Conservation (phyloP, 257 asterid genomes). For the Plantago elongata region DNA sequence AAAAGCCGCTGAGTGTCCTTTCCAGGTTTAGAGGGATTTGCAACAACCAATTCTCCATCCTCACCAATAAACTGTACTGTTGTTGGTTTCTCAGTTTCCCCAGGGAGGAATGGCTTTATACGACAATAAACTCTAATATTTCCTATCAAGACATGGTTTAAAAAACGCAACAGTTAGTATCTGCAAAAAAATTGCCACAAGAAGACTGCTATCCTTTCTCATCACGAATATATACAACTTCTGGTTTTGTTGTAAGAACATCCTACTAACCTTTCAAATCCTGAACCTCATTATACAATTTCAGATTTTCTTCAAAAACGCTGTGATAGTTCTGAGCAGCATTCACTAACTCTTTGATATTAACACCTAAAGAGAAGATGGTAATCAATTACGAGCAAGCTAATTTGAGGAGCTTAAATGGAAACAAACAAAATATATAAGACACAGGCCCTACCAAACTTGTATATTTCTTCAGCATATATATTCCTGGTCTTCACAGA, state of each 20-base stretch:
- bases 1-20: conserved; percentile 81
- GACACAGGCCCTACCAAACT: conserved; percentile 53
- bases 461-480: conserved; percentile 56
- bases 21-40: conserved; percentile 80
- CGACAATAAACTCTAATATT: conserved; percentile 92
- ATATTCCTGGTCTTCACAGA: conserved; percentile 48
- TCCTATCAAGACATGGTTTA: conserved; percentile 32
- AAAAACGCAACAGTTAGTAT: neutral
- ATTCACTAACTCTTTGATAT: conserved; percentile 64
- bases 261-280: conserved; percentile 79
- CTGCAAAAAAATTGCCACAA: neutral
- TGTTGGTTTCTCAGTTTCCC: conserved; percentile 63
- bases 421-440: conserved; percentile 5
- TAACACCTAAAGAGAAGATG: conserved; percentile 41
- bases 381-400: conserved; percentile 10
- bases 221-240: conserved; percentile 60
- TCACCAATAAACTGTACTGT: conserved; percentile 84
- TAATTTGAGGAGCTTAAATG: conserved; percentile 13
- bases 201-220: conserved; percentile 64
- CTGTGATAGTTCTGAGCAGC: conserved; percentile 87
- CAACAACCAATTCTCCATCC: conserved; percentile 82
- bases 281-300: conserved; percentile 89
- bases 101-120: conserved; percentile 78
- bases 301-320: conserved; percentile 82
- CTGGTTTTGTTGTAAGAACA: neutral